These are phyloP conservation scores for Yamadazyma blattariae DNA, from an alignment of 1,139 yeast genomes.

Conservation along the genomic window DNA sequence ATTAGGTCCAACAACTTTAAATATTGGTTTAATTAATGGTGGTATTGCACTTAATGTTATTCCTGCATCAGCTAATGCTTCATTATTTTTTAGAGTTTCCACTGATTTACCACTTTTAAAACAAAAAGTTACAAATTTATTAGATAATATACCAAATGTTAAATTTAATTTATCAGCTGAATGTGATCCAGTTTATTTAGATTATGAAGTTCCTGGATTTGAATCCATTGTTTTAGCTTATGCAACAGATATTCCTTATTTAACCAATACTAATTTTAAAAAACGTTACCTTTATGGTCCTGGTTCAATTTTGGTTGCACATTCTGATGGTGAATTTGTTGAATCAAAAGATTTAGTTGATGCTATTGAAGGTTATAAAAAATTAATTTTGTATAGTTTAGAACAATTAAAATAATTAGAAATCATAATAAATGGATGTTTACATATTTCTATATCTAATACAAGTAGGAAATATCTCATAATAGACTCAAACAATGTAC, in stretches of 20 bases:
- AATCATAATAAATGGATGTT: conserved; percentile 23
- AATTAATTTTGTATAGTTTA: conserved; percentile 14
- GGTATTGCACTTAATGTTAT: conserved; percentile 65
- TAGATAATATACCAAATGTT: conserved; percentile 29
- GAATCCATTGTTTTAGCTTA: conserved; percentile 56
- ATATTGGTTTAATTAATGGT: conserved; percentile 56
- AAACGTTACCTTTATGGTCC: conserved; percentile 64
- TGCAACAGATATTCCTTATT: conserved; percentile 63
- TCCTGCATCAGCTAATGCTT: conserved; percentile 57
- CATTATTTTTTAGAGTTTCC: conserved; percentile 54
- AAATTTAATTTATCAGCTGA: conserved; percentile 17
- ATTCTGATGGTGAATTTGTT: conserved; percentile 58
- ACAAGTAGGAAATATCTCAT: conserved; percentile 35
- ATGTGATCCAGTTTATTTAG: conserved; percentile 46
- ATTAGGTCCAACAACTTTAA: conserved; percentile 61
- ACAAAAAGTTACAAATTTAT: conserved; percentile 29
- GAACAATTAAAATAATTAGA: background rate
- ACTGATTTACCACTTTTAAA: conserved; percentile 38
- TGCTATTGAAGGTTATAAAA: conserved; percentile 58
- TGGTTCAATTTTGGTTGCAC: conserved; percentile 66
- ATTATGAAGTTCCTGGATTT: conserved; percentile 62
- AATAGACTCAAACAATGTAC: conserved; percentile 59
- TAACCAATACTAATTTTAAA: conserved; percentile 28
- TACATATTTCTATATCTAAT: conserved; percentile 56
- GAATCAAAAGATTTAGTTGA: conserved; percentile 46